Conservation (phyloP, 2,329 filamentous ascomycete genomes). For the Coleophoma eucalyptorum region DNA sequence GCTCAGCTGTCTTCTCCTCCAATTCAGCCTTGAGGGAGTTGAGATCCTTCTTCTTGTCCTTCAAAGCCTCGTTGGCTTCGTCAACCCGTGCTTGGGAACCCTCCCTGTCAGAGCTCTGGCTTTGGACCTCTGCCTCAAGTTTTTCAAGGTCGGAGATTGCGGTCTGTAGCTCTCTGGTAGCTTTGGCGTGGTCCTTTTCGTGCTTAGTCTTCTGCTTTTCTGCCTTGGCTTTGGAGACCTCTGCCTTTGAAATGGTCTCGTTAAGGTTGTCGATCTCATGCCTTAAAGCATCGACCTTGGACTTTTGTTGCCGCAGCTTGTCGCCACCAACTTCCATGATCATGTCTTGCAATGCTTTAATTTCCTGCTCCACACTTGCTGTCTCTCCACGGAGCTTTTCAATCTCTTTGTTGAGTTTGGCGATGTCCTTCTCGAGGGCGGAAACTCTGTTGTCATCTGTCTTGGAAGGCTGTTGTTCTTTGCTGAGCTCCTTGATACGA, state of each 20-base stretch:
- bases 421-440: constrained; percentile 73
- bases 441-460: constrained; percentile 72
- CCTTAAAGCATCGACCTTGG: constrained; percentile 85
- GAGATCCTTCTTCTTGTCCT: constrained; percentile 77
- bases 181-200: constrained; percentile 75
- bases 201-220: constrained; percentile 90
- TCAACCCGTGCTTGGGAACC: constrained; percentile 71
- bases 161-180: constrained; percentile 72
- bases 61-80: constrained; percentile 75
- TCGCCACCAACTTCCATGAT: constrained; percentile 99
- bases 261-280: constrained; percentile 77
- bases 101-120: constrained; percentile 72
- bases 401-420: constrained; percentile 71
- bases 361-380: constrained; percentile 87
- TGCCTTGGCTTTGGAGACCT: constrained; percentile 86
- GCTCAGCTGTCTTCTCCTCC: constrained; percentile 78
- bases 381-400: constrained; percentile 79
- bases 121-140: constrained; percentile 73
- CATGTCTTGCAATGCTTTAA: constrained; percentile 88
- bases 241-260: constrained; percentile 80
- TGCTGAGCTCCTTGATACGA: constrained; percentile 78
- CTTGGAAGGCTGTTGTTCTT: constrained; percentile 77
- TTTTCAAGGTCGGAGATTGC: constrained; percentile 70
- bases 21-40: constrained; percentile 77
- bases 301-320: constrained; percentile 82